Percentiles rank a stretch among this genome's conserved stretches.
These are phyloP conservation scores for Cochlearia excelsa DNA, from an alignment of 345 rosid genomes.

Conservation along the genomic window DNA sequence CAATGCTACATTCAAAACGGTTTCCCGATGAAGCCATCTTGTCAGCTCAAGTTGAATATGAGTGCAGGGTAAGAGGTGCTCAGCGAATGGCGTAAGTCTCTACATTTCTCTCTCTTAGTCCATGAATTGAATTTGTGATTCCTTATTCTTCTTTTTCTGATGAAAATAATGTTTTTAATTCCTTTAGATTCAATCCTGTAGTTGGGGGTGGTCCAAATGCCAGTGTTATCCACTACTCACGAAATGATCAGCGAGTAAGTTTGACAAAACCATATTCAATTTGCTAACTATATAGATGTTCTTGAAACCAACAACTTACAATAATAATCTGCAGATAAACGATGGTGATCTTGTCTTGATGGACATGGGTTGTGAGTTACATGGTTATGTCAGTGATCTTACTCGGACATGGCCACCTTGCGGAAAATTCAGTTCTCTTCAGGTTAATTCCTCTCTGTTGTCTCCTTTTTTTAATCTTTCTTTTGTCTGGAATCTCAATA, in stretches of 20 bases:
- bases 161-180: constrained; percentile 6
- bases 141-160: constrained; percentile 9
- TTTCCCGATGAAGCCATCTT: constrained; percentile 73
- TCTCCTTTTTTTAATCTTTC: constrained; percentile 8
- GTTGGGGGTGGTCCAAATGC: constrained; percentile 94
- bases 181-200: constrained; percentile 80
- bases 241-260: constrained; percentile 87
- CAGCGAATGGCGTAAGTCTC: constrained; percentile 93
- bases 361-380: constrained; percentile 97
- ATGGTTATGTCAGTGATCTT: constrained; percentile 93
- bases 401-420: constrained; percentile 94
- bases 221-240: constrained; percentile 87
- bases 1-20: constrained; percentile 76
- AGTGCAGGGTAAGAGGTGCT: constrained; percentile 89
- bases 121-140: background rate
- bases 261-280: constrained; percentile 7
- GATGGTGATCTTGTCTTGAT: constrained; percentile 88
- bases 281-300: constrained; percentile 10
- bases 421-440: constrained; percentile 72
- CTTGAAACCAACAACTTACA: constrained; percentile 16
- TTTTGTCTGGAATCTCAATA: background rate
- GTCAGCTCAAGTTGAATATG: constrained; percentile 87
- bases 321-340: constrained; percentile 52
- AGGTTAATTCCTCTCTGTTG: constrained; percentile 43
- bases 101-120: constrained; percentile 1